These are phyloP conservation scores for Coemansia sp. DNA, from an alignment of 192 early-diverging fungal species.

Conservation along the genomic window DNA sequence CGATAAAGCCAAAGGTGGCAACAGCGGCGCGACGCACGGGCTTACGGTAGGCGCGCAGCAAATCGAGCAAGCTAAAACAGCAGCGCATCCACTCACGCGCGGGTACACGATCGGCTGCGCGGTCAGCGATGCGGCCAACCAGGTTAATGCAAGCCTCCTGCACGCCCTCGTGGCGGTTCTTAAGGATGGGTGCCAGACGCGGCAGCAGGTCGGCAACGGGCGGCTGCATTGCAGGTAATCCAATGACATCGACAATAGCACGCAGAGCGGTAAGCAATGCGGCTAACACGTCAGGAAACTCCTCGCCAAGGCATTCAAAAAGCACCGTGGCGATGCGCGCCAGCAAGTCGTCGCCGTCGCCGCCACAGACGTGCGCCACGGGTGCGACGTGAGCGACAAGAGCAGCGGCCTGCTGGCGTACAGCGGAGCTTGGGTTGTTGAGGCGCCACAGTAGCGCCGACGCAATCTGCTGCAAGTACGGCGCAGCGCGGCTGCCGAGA, in stretches of 20 bases:
- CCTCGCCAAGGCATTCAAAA: slow-evolving; percentile 98
- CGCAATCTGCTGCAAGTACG: slow-evolving; percentile 91
- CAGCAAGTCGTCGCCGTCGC: slow-evolving; percentile 96
- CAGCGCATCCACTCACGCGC: slow-evolving; percentile 99
- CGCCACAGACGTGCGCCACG: slow-evolving; percentile 91
- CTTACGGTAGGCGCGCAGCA: slow-evolving; percentile 94
- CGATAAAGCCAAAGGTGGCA: slow-evolving; percentile 99
- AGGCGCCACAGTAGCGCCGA: slow-evolving; percentile 95
- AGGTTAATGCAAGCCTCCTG: slow-evolving; percentile 91
- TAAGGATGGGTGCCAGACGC: slow-evolving; percentile 94
- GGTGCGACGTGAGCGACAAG: slow-evolving; percentile 90
- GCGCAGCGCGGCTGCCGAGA: slow-evolving; percentile 85
- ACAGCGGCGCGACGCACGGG: slow-evolving; percentile 94
- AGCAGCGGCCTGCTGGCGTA: slow-evolving; percentile 97
- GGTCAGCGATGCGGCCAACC: slow-evolving; percentile 98
- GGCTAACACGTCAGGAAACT: slow-evolving; percentile 97
- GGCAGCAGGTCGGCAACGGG: slow-evolving; percentile 97
- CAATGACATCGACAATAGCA: slow-evolving; percentile 96
- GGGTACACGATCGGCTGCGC: slow-evolving; percentile 93
- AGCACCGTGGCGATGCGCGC: slow-evolving; percentile 87
- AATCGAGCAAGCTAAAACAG: slow-evolving; percentile 96
- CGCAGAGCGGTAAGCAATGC: slow-evolving; percentile 90
- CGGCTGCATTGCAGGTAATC: slow-evolving; percentile 97
- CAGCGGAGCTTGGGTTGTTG: slow-evolving; percentile 94
- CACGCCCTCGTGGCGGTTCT: slow-evolving; percentile 96